Evolutionary conservation across 1,139 yeast genomes (phyloP).

Genomic region (Yamadazyma dendronema): DNA sequence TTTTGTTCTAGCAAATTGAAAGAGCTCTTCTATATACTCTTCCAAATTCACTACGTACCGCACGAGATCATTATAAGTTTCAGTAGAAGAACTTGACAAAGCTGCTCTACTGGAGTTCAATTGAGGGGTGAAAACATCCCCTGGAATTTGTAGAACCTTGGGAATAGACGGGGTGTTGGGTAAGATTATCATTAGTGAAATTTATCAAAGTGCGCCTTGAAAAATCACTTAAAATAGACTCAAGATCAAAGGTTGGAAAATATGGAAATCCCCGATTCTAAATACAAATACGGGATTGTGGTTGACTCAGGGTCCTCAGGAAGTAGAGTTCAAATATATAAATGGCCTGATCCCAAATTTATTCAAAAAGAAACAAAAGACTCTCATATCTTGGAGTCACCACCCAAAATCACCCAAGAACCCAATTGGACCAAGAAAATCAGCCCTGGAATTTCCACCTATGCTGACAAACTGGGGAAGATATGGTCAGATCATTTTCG

Average conservation of each 20-base stretch:
- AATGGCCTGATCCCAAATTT: constrained; percentile 54
- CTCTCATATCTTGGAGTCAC: constrained; percentile 38
- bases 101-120: constrained; percentile 19
- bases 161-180: constrained; percentile 36
- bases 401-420: constrained; percentile 62
- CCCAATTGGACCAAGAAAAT: constrained; percentile 60
- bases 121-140: constrained; percentile 14
- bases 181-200: constrained; percentile 26
- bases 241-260: background rate
- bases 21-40: constrained; percentile 29
- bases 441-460: constrained; percentile 71
- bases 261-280: constrained; percentile 15
- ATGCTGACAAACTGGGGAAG: constrained; percentile 42
- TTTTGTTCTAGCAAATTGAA: constrained; percentile 12
- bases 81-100: constrained; percentile 14
- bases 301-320: constrained; percentile 85
- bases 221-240: too few relatives aligned
- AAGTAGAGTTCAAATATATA: constrained; percentile 66
- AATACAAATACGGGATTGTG: constrained; percentile 61
- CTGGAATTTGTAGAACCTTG: constrained; percentile 6
- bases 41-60: constrained; percentile 33
- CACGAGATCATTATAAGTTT: constrained; percentile 29
- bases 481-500: constrained; percentile 64
- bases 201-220: too few relatives aligned
- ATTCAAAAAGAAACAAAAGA: constrained; percentile 22